Evolutionary conservation across 2,329 filamentous ascomycete species (phyloP).

Genomic region (Thelonectria rubi): DNA sequence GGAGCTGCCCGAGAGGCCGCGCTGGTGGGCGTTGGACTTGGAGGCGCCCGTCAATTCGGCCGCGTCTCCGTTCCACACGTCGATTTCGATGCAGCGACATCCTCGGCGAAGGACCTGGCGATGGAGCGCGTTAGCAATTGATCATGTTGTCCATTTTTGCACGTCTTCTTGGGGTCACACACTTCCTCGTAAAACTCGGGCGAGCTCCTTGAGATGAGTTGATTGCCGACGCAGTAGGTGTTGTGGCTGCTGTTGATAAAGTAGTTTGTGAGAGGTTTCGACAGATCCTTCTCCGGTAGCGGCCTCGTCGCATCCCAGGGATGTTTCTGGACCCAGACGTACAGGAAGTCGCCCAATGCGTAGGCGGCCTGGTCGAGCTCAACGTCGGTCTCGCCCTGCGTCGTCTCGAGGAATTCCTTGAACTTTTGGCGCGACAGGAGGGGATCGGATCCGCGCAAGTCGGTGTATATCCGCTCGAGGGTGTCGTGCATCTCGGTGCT

Average conservation of each 20-base stretch:
- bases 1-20: conserved; percentile 57
- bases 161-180: conserved; percentile 43
- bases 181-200: conserved; percentile 82
- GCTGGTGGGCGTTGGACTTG: conserved; percentile 56
- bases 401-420: conserved; percentile 57
- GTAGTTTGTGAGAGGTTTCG: conserved; percentile 82
- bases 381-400: conserved; percentile 56
- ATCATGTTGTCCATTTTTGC: not conserved
- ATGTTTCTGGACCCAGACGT: conserved; percentile 55
- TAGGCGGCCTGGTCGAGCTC: conserved; percentile 54
- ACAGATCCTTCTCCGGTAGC: conserved; percentile 64
- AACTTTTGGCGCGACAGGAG: conserved; percentile 51
- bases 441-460: conserved; percentile 49
- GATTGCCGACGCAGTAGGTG: conserved; percentile 89
- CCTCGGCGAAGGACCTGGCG: conserved; percentile 74
- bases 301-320: conserved; percentile 56
- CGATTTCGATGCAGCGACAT: conserved; percentile 92
- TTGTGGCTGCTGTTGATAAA: conserved; percentile 97
- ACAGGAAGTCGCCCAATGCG: conserved; percentile 59
- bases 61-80: conserved; percentile 85
- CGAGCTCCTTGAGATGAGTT: conserved; percentile 80
- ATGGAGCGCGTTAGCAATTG: not conserved
- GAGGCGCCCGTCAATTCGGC: conserved; percentile 47
- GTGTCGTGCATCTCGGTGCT: conserved; percentile 59
- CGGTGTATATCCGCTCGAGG: conserved; percentile 58